phyloP scores from a whole-genome alignment of 1,284 basidiomycete species.

The Inonotus hispidus region DNA sequence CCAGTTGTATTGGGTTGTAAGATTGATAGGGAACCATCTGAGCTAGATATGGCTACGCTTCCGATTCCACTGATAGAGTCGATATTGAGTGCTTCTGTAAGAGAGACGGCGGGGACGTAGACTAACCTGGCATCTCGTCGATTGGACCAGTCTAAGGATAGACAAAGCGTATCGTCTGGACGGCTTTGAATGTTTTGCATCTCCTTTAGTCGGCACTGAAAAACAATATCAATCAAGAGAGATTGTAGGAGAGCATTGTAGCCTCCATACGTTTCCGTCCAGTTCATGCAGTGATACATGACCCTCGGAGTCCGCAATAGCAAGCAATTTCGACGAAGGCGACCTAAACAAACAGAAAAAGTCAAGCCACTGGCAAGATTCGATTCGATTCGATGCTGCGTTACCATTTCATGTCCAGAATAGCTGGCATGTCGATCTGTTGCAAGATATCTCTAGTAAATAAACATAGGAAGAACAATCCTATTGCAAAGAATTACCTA shows the following conservation, averaged over 20 bases:
- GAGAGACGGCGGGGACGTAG: neutral
- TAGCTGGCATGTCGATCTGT: constrained; percentile 69
- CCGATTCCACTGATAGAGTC: constrained; percentile 37
- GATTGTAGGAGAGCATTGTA: neutral
- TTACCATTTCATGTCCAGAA: constrained; percentile 95
- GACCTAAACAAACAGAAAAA: constrained; percentile 23
- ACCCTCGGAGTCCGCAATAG: constrained; percentile 82
- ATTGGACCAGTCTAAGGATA: constrained; percentile 88
- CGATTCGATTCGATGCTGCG: too few species aligned
- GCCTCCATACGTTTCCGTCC: constrained; percentile 38
- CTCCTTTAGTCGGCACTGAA: constrained; percentile 41
- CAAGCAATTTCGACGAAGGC: constrained; percentile 45
- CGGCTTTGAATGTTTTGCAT: constrained; percentile 53
- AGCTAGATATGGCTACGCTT: constrained; percentile 74
- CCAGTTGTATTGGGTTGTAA: constrained; percentile 42
- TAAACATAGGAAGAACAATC: neutral
- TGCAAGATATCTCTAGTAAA: constrained; percentile 56
- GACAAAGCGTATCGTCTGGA: constrained; percentile 57
- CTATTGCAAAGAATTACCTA: neutral
- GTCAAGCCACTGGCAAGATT: too few species aligned
- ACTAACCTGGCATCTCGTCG: constrained; percentile 33
- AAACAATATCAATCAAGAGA: neutral
- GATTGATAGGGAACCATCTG: constrained; percentile 66
- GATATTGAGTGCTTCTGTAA: neutral
- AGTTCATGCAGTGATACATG: constrained; percentile 60